Evolutionary conservation across 2,329 filamentous ascomycete genomes (phyloP).

Genomic region (Zarea fungicola): DNA sequence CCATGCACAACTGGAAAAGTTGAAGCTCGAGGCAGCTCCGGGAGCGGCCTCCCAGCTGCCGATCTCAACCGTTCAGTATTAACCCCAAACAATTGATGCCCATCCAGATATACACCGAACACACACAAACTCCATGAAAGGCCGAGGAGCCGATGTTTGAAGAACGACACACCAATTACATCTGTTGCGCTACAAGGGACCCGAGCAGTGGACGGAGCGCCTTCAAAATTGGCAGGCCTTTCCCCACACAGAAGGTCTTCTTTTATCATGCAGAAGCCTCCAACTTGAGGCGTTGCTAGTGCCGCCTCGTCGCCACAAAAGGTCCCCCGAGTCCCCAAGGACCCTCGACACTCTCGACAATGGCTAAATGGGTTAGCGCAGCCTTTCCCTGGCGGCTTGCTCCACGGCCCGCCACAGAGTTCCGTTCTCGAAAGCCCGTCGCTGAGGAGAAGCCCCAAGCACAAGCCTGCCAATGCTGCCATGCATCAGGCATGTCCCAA

Average conservation of each 20-base stretch:
- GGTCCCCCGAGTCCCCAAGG: too few relatives aligned
- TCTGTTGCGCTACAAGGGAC: background rate
- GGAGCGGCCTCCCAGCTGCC: too few relatives aligned
- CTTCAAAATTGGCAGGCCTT: background rate
- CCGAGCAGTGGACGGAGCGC: too few relatives aligned
- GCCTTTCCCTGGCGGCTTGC: background rate
- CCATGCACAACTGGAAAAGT: too few relatives aligned
- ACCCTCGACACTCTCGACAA: background rate
- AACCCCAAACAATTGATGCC: too few relatives aligned
- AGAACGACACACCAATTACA: background rate
- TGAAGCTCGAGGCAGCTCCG: too few relatives aligned
- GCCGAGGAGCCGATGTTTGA: constrained; percentile 3
- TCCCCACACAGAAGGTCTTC: constrained; percentile 7
- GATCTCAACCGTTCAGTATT: too few relatives aligned
- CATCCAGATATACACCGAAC: background rate
- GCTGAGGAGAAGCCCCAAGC: background rate
- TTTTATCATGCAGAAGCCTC: constrained; percentile 1
- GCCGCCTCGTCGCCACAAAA: constrained; percentile 3
- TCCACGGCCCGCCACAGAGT: constrained; percentile 2
- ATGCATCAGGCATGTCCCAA: background rate
- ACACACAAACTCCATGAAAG: background rate
- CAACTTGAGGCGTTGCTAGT: background rate
- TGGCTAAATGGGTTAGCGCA: constrained; percentile 3
- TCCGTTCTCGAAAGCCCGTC: background rate
- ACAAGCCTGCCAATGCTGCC: background rate